Percentiles rank a stretch among this genome's conserved stretches.
phyloP scores from a whole-genome alignment of 2,329 filamentous ascomycete genomes.

The Lachnellula cervina region DNA sequence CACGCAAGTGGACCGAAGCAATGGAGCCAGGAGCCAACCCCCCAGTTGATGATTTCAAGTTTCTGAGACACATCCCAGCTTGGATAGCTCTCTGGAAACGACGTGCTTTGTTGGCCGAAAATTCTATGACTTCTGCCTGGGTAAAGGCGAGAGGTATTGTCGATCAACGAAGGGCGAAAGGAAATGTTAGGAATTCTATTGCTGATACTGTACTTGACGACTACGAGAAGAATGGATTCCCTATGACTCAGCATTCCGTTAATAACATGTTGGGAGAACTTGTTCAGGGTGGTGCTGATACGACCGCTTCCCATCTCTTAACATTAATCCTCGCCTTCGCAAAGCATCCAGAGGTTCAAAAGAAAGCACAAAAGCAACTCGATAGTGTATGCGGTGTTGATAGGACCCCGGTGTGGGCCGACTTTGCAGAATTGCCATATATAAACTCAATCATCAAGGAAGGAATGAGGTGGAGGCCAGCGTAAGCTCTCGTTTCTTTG shows the following conservation, averaged over 20 bases:
- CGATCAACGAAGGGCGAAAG: background rate
- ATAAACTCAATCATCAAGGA: too few relatives aligned
- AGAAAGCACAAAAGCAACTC: too few relatives aligned
- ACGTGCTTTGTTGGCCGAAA: background rate
- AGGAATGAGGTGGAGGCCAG: too few relatives aligned
- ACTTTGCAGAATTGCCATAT: too few relatives aligned
- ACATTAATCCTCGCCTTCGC: constrained; percentile 32
- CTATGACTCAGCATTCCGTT: background rate
- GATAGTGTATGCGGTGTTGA: too few relatives aligned
- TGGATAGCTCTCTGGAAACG: background rate
- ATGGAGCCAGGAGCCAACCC: constrained; percentile 33
- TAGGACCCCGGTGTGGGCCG: too few relatives aligned
- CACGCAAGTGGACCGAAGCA: constrained; percentile 22
- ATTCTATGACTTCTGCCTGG: background rate
- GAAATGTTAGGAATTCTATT: background rate
- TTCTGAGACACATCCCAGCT: constrained; percentile 24
- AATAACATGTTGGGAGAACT: constrained; percentile 37
- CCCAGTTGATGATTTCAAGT: constrained; percentile 31
- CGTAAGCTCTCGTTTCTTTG: constrained; percentile 9
- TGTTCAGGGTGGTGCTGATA: constrained; percentile 34
- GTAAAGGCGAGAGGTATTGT: too few relatives aligned
- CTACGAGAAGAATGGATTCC: too few relatives aligned
- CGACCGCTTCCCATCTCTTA: constrained; percentile 31
- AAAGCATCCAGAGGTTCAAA: too few relatives aligned
- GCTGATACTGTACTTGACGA: background rate